These are phyloP conservation scores for Fusarium caatingaense DNA, from an alignment of 2,329 filamentous ascomycete species.

Conservation along the genomic window DNA sequence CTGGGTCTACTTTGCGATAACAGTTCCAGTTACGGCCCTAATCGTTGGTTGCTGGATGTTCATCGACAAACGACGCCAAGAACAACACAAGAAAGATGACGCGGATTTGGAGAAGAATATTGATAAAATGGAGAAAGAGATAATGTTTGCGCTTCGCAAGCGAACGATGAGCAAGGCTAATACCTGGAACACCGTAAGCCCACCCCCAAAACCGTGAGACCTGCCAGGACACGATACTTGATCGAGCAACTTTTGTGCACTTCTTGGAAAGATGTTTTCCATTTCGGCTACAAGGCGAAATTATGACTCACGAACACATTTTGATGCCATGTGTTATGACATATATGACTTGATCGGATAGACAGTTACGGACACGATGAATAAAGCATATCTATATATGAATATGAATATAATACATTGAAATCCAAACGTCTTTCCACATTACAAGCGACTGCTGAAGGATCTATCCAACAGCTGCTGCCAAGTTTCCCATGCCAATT, in stretches of 20 bases:
- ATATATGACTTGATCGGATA: constrained; percentile 25
- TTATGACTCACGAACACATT: constrained; percentile 36
- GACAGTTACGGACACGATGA: constrained; percentile 11
- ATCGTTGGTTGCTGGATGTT: constrained; percentile 68
- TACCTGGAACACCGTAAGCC: constrained; percentile 61
- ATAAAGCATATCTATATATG: constrained; percentile 13
- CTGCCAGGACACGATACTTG: neutral
- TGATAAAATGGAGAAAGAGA: constrained; percentile 66
- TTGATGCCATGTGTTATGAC: constrained; percentile 17
- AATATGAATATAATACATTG: constrained; percentile 12
- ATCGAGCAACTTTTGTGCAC: neutral
- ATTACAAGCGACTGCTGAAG: neutral
- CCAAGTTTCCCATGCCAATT: neutral
- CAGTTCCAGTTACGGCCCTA: constrained; percentile 65
- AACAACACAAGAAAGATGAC: constrained; percentile 61
- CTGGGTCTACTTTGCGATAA: constrained; percentile 73
- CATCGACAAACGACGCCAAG: constrained; percentile 64
- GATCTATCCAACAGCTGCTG: neutral
- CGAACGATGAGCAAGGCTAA: constrained; percentile 67
- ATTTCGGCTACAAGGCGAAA: constrained; percentile 8
- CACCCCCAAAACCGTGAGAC: constrained; percentile 43
- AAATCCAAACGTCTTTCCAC: constrained; percentile 13
- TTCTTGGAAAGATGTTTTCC: neutral
- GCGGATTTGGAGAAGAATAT: constrained; percentile 65
- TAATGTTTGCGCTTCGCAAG: constrained; percentile 66